phyloP scores from a whole-genome alignment of 1,284 basidiomycete species.

The Ganoderma leucocontextum region DNA sequence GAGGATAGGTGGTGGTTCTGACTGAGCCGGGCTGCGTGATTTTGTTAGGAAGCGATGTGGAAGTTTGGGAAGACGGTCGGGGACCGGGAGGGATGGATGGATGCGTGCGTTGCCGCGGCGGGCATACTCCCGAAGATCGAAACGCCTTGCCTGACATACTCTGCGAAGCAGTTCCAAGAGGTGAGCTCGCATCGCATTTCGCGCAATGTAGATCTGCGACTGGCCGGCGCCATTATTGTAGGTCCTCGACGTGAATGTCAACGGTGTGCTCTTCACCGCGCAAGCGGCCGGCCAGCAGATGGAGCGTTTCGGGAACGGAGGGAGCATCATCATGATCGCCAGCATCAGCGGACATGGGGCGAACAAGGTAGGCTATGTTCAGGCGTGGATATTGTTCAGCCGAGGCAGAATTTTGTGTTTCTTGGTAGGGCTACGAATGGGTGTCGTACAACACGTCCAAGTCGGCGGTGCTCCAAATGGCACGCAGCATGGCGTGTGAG shows the following conservation, averaged over 20 bases:
- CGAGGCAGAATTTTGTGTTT: too few relatives aligned
- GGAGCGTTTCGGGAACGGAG: conserved; percentile 71
- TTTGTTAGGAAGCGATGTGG: conserved; percentile 53
- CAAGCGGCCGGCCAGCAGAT: conserved; percentile 83
- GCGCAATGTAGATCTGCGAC: not conserved
- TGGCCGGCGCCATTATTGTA: conserved; percentile 33
- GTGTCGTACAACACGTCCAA: conserved; percentile 83
- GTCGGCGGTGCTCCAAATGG: conserved; percentile 83
- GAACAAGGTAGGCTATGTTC: conserved; percentile 63
- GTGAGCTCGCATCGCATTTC: conserved; percentile 42
- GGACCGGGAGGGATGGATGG: conserved; percentile 69
- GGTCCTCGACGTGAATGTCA: conserved; percentile 80
- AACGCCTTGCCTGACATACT: conserved; percentile 73
- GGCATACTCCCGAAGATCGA: conserved; percentile 52
- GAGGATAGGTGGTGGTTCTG: too few relatives aligned
- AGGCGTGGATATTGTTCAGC: not conserved
- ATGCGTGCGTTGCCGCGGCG: conserved; percentile 81
- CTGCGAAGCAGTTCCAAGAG: conserved; percentile 72
- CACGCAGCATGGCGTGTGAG: conserved; percentile 84
- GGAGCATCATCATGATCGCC: conserved; percentile 84
- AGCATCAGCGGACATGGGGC: conserved; percentile 88
- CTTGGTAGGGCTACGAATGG: conserved; percentile 66
- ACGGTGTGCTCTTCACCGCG: conserved; percentile 79
- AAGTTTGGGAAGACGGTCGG: conserved; percentile 64
- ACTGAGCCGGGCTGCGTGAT: not conserved